phyloP scores from a whole-genome alignment of 208 protist genomes.

The Crithidia brevicula region DNA sequence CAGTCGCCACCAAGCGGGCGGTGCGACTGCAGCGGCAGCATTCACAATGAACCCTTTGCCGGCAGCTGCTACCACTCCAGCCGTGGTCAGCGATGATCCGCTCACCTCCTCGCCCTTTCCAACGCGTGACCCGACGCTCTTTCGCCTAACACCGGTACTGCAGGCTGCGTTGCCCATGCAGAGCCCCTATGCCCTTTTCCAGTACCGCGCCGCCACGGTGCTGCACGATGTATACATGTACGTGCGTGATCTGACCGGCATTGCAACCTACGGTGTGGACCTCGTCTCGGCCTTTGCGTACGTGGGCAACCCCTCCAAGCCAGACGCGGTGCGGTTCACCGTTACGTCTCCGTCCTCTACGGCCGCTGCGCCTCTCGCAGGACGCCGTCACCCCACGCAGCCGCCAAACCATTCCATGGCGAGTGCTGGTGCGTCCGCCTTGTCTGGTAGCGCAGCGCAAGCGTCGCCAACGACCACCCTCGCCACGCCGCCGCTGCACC shows the following conservation, averaged over 20 bases:
- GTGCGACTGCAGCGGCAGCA: background rate
- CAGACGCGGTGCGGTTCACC: too few species aligned
- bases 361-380: too few species aligned
- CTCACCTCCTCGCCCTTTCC: constrained; percentile 58
- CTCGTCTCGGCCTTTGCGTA: constrained; percentile 39
- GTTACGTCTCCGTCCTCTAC: too few species aligned
- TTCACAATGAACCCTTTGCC: background rate
- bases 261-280: constrained; percentile 71
- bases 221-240: constrained; percentile 67
- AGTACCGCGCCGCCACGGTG: constrained; percentile 44
- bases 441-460: too few species aligned
- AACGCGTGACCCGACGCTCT: constrained; percentile 68
- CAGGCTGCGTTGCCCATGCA: constrained; percentile 49
- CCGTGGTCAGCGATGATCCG: too few species aligned
- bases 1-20: background rate
- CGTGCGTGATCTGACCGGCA: constrained; percentile 68
- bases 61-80: background rate
- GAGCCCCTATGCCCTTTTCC: constrained; percentile 69
- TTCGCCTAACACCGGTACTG: constrained; percentile 72
- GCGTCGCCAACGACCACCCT: background rate
- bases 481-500: constrained; percentile 12
- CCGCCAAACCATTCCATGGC: background rate
- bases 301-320: background rate
- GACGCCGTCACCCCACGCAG: background rate
- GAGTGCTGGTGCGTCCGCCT: too few species aligned